Percentiles rank a stretch among this genome's conserved stretches.
phyloP scores from a whole-genome alignment of 768 basidiomycete genomes.

The Podaxis mareebaensis region DNA sequence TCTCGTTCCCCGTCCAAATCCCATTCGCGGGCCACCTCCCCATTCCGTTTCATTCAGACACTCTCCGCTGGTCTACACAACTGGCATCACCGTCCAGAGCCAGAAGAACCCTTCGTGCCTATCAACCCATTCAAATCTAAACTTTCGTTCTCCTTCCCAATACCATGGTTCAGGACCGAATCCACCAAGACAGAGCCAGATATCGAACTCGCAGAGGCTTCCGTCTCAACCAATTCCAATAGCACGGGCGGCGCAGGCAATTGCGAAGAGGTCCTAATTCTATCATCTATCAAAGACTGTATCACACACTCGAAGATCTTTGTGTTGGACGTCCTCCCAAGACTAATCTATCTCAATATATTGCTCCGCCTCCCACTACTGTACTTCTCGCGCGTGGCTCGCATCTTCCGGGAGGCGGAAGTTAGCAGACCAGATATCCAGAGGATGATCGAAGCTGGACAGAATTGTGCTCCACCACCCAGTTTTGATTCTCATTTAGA shows the following conservation, averaged over 20 bases:
- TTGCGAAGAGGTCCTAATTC: constrained; percentile 30
- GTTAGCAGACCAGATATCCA: constrained; percentile 74
- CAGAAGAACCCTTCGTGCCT: constrained; percentile 58
- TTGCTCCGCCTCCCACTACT: constrained; percentile 75
- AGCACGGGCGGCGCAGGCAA: constrained; percentile 24
- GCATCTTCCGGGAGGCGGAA: constrained; percentile 77
- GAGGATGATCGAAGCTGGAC: constrained; percentile 42
- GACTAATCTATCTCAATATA: constrained; percentile 43
- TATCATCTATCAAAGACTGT: constrained; percentile 22
- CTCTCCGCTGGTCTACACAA: constrained; percentile 50
- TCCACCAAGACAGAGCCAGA: constrained; percentile 34
- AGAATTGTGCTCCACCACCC: constrained; percentile 18
- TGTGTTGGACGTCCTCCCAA: constrained; percentile 40
- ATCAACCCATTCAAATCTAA: constrained; percentile 51
- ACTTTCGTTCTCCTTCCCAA: constrained; percentile 21
- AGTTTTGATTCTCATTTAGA: constrained; percentile 15
- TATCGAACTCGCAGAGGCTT: constrained; percentile 22
- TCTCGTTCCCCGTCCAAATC: constrained; percentile 19
- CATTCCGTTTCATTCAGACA: constrained; percentile 57
- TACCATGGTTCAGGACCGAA: constrained; percentile 20
- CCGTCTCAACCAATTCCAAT: constrained; percentile 21
- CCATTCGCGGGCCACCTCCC: constrained; percentile 57
- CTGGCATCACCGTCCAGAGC: constrained; percentile 28
- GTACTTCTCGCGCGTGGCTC: constrained; percentile 78
- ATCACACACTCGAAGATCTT: constrained; percentile 26